A percentile compares a stretch with the other conserved stretches of the same genome.
phyloP scores from a whole-genome alignment of 164 flowering plant species.

The Houttuynia cordata region DNA sequence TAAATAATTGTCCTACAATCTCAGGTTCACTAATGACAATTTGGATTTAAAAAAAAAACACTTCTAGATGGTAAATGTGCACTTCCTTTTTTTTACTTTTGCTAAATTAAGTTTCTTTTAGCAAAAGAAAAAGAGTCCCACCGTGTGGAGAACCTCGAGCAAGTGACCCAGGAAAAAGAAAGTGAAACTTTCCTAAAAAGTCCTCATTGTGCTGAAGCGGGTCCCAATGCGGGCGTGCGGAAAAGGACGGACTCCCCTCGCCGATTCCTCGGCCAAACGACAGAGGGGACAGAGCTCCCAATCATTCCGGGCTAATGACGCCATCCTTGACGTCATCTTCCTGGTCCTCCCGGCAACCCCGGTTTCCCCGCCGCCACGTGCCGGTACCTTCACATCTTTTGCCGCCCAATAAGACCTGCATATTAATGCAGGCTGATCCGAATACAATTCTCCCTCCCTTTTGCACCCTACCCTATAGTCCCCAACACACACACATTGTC shows the following conservation, averaged over 20 bases:
- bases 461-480: background rate
- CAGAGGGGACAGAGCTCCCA: constrained; percentile 2
- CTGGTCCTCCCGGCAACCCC: constrained; percentile 11
- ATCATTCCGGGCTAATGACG: constrained; percentile 13
- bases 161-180: too few species aligned
- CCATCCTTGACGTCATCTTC: constrained; percentile 14
- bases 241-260: background rate
- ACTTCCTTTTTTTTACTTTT: too few species aligned
- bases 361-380: constrained; percentile 27
- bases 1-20: too few species aligned
- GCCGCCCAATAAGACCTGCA: background rate
- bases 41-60: too few species aligned
- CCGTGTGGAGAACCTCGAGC: too few species aligned
- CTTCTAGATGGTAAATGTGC: too few species aligned
- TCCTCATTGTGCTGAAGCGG: background rate
- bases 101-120: too few species aligned
- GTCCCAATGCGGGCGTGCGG: background rate
- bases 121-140: too few species aligned
- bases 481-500: too few species aligned
- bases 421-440: constrained; percentile 15
- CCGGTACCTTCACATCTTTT: constrained; percentile 4
- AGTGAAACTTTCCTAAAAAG: too few species aligned
- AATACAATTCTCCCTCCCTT: constrained; percentile 8
- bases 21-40: too few species aligned
- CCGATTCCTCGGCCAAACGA: background rate